A percentile compares a stretch with the other conserved stretches of the same genome.
Conservation (phyloP, 805 yeast genomes). For the Candida adriatica region DNA sequence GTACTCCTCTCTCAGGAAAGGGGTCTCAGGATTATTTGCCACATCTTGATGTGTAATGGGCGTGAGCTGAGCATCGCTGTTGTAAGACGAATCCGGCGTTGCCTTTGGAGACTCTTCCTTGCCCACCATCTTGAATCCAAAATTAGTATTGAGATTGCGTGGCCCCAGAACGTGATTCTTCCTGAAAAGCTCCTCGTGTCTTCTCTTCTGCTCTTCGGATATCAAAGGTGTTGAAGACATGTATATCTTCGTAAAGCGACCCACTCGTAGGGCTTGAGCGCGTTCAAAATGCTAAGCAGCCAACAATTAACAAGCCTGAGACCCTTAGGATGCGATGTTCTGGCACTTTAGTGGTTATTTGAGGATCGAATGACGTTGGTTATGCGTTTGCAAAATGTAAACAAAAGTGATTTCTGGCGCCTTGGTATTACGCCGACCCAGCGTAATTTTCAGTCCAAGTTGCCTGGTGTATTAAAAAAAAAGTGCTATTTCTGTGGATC, state of each 20-base stretch:
- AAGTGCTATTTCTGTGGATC: slow-evolving; percentile 62
- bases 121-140: neutral
- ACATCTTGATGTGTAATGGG: slow-evolving; percentile 15
- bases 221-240: slow-evolving; percentile 1
- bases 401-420: neutral
- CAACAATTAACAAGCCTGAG: too few species aligned
- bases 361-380: neutral
- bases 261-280: too few species aligned
- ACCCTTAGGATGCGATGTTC: too few species aligned
- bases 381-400: neutral
- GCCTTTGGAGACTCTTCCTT: slow-evolving; percentile 3
- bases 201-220: slow-evolving; percentile 12
- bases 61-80: slow-evolving; percentile 9
- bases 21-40: slow-evolving; percentile 22
- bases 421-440: neutral
- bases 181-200: slow-evolving; percentile 16
- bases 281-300: too few species aligned
- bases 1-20: slow-evolving; percentile 15
- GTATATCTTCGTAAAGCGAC: neutral
- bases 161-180: slow-evolving; percentile 17
- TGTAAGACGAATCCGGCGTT: slow-evolving; percentile 3
- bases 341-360: neutral
- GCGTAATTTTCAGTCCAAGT: slow-evolving; percentile 1
- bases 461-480: neutral
- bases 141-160: slow-evolving; percentile 5